A percentile compares a stretch with the other conserved stretches of the same genome.
Conservation (phyloP, 1,284 basidiomycete species). For the Waitea zeae region DNA sequence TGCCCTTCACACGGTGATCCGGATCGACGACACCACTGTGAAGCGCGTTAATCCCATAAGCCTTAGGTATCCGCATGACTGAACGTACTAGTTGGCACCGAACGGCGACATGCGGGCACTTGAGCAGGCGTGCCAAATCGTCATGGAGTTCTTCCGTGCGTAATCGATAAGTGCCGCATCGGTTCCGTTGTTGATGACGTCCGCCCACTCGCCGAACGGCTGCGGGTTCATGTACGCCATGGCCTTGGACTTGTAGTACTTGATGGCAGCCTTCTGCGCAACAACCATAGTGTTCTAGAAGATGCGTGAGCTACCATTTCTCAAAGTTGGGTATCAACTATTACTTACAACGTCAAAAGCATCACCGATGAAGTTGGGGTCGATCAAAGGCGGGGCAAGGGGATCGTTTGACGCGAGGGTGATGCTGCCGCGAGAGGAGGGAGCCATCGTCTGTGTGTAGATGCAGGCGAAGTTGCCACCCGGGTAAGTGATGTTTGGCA, state of each 20-base stretch:
- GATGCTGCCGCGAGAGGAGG: conserved; percentile 7
- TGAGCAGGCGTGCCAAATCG: conserved; percentile 11
- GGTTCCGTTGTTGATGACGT: conserved; percentile 6
- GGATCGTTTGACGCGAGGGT: conserved; percentile 10
- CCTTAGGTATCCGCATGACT: no score
- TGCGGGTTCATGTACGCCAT: conserved; percentile 5
- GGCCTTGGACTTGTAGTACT: conserved; percentile 2
- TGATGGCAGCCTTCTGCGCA: not conserved
- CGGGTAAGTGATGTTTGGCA: not conserved
- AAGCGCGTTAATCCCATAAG: no score
- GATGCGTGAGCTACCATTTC: no score
- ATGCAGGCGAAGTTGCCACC: conserved; percentile 6
- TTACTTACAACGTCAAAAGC: no score
- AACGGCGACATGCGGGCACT: conserved; percentile 11
- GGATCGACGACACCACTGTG: conserved; percentile 14
- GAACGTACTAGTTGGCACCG: conserved; percentile 3
- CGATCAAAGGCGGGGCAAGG: conserved; percentile 10
- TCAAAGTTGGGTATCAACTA: no score
- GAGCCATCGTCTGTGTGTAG: conserved; percentile 2
- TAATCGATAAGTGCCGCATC: conserved; percentile 7
- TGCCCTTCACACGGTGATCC: conserved; percentile 12
- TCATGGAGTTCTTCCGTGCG: conserved; percentile 6
- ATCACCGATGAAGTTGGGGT: conserved; percentile 12
- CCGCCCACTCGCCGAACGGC: conserved; percentile 2
- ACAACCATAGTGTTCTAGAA: not conserved